Conservation (phyloP, 2,329 filamentous ascomycete genomes). For the Nemania sp. region DNA sequence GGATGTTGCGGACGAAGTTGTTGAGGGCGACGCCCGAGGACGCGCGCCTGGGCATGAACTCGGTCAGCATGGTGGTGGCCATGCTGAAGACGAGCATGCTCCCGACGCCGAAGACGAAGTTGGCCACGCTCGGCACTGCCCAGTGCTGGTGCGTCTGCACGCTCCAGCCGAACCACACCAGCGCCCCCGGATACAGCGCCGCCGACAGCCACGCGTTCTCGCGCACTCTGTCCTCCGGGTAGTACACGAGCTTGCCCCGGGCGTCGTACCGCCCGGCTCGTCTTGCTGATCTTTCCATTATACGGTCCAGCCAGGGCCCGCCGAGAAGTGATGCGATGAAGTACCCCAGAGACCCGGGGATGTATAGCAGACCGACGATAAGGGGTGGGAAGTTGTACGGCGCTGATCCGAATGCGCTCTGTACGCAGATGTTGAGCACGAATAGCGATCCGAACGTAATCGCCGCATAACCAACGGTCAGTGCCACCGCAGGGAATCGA, state of each 20-base stretch:
- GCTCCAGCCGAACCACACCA: constrained; percentile 81
- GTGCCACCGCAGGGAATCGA: constrained; percentile 71
- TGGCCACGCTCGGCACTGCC: constrained; percentile 64
- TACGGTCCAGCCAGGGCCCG: constrained; percentile 76
- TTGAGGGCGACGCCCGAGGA: constrained; percentile 78
- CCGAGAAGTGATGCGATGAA: constrained; percentile 68
- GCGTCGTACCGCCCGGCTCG: constrained; percentile 70
- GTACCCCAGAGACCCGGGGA: constrained; percentile 77
- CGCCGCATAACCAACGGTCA: constrained; percentile 74
- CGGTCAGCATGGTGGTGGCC: constrained; percentile 80
- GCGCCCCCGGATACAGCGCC: constrained; percentile 67
- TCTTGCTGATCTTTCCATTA: constrained; percentile 77
- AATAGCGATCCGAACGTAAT: constrained; percentile 78
- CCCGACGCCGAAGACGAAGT: constrained; percentile 75
- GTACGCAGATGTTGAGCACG: constrained; percentile 75
- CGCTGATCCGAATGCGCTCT: constrained; percentile 65
- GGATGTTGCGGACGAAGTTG: constrained; percentile 80
- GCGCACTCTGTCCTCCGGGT: constrained; percentile 79
- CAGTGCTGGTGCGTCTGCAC: constrained; percentile 66
- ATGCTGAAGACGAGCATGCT: constrained; percentile 79
- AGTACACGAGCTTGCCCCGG: constrained; percentile 65
- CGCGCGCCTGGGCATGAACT: constrained; percentile 74
- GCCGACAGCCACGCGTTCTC: constrained; percentile 81
- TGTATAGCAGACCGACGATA: constrained; percentile 74
- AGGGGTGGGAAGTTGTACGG: constrained; percentile 72